Base-by-base conservation (phyloP, 768 basidiomycete genomes). In the Udeniomyces megalosporus region DNA sequence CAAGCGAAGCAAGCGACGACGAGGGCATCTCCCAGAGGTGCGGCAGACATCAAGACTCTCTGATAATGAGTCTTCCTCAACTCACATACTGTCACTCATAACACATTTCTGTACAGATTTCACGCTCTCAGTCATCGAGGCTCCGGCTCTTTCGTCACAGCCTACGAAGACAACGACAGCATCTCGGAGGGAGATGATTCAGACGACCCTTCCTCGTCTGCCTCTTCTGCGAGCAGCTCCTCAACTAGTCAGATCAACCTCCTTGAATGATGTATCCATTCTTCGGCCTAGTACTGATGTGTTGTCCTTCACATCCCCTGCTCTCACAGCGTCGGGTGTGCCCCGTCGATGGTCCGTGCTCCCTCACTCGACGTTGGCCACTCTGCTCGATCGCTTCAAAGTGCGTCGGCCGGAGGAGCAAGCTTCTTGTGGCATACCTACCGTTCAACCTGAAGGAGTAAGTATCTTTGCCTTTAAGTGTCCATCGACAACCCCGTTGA, bases 181-280 rank as follows among this genome's bases (percentile, higher is more conserved):
- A 77, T 82, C 68, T 81, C 80, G 10, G 84, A 81, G 54, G 82
- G 80, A 3, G 86, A 88, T 66, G 87, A 89, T 71, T 88, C 87
- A 2, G 88, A 88, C 67, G 75, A 85, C 53, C 84, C 81, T 2
- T 44, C 44, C 4, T 46, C 55, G 3, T 44, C 55, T 14, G 44
- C 20, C 17, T 26, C 55, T 5, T 42, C 38, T 1, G 46, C 15
- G 8, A 42, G 35, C 0, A 38, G 22, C 12, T 4, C 42, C 15
- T 57, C 55, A 15, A 57, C 55, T 20, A 35, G 51, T 53, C 6
- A 53, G 51, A 15, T n/a, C n/a, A n/a, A n/a, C n/a, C n/a, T n/a
- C n/a, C n/a, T n/a, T n/a, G n/a, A n/a, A n/a, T n/a, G n/a, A n/a
- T n/a, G n/a, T 20, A 3, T 17, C 32, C 4, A 34, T n/a, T 17